Evolutionary conservation across 805 yeast genomes (phyloP).

Genomic region (Nakazawaea ernobii): DNA sequence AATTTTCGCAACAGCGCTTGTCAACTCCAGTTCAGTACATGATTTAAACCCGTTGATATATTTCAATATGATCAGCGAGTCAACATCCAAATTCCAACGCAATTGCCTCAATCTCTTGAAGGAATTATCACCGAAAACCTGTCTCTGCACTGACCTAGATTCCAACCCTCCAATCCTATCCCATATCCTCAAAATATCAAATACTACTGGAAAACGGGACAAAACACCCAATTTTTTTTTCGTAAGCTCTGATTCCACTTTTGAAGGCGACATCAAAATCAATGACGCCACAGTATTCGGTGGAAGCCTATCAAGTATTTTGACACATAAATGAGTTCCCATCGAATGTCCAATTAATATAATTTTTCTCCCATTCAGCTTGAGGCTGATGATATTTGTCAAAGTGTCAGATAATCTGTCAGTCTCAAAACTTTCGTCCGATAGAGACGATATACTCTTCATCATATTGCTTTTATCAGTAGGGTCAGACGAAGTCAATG

Average conservation of each 20-base stretch:
- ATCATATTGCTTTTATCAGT: slow-evolving; percentile 22
- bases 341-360: slow-evolving; percentile 49
- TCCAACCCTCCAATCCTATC: slow-evolving; percentile 61
- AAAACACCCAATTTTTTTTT: slow-evolving; percentile 24
- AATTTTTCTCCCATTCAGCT: slow-evolving; percentile 37
- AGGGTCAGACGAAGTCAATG: slow-evolving; percentile 18
- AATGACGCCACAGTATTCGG: slow-evolving; percentile 38
- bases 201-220: slow-evolving; percentile 36
- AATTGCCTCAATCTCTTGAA: slow-evolving; percentile 51
- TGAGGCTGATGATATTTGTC: slow-evolving; percentile 29
- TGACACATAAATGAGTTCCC: slow-evolving; percentile 46
- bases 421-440: slow-evolving; percentile 35
- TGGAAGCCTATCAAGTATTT: slow-evolving; percentile 33
- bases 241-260: slow-evolving; percentile 13
- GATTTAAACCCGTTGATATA: slow-evolving; percentile 47
- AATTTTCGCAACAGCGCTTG: slow-evolving; percentile 30
- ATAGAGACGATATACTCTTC: slow-evolving; percentile 24
- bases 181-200: slow-evolving; percentile 48
- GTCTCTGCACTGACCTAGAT: slow-evolving; percentile 55
- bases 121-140: slow-evolving; percentile 31
- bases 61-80: slow-evolving; percentile 45
- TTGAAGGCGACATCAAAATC: slow-evolving; percentile 44
- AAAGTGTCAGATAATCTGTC: slow-evolving; percentile 36
- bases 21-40: slow-evolving; percentile 38
- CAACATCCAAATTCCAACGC: slow-evolving; percentile 65